Conservation (phyloP, 1,284 basidiomycete species). For the Ustilago vetiveriae region DNA sequence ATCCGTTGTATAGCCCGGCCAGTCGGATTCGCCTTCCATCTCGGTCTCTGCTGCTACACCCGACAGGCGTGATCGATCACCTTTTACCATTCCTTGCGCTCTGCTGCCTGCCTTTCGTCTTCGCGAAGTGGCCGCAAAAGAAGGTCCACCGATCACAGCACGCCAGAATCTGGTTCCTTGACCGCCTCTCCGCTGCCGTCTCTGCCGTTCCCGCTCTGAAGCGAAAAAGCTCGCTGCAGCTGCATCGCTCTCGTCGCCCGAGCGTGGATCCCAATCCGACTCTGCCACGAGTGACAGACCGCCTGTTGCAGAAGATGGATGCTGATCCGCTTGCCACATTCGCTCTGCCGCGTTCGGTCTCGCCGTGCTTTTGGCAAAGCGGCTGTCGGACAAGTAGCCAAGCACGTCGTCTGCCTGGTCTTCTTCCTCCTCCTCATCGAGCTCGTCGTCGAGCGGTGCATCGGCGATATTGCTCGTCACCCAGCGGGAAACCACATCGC, state of each 20-base stretch:
- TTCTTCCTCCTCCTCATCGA: conserved; percentile 31
- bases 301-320: conserved; percentile 3
- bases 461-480: conserved; percentile 66
- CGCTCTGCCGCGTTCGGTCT: conserved; percentile 17
- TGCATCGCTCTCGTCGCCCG: conserved; percentile 44
- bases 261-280: conserved; percentile 39
- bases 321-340: conserved; percentile 8
- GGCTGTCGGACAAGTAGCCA: conserved; percentile 23
- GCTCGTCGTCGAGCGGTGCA: conserved; percentile 40
- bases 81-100: neutral
- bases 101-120: conserved; percentile 8
- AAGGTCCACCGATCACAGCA: conserved; percentile 55
- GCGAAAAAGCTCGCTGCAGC: conserved; percentile 26
- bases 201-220: conserved; percentile 26
- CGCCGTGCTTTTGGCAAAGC: conserved; percentile 23
- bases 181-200: conserved; percentile 32
- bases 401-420: conserved; percentile 26
- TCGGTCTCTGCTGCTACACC: conserved; percentile 33
- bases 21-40: conserved; percentile 34
- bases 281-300: conserved; percentile 8
- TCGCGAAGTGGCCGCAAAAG: conserved; percentile 23
- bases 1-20: conserved; percentile 38
- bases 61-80: neutral
- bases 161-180: conserved; percentile 56
- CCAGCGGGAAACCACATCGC: conserved; percentile 64